Conservation (phyloP, 768 basidiomycete species). For the Crassisporium funariophilum region DNA sequence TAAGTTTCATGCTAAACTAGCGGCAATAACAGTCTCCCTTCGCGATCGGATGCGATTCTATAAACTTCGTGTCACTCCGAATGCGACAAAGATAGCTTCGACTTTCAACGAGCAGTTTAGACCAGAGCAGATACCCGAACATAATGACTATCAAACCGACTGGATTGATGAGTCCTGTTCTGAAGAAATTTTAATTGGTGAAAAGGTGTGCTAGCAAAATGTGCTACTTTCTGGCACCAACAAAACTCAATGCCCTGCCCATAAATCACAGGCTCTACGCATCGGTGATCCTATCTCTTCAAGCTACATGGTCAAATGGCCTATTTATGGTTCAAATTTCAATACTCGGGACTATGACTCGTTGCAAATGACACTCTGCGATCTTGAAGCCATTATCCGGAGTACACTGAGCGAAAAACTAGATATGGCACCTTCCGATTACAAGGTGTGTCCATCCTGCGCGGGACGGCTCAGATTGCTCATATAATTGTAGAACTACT, state of each 20-base stretch:
- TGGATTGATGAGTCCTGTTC: conserved; percentile 67
- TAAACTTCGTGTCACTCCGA: conserved; percentile 74
- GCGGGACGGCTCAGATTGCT: not conserved
- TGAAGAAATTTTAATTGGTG: conserved; percentile 67
- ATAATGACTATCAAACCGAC: conserved; percentile 81
- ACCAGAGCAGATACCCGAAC: conserved; percentile 83
- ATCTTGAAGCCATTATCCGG: conserved; percentile 72
- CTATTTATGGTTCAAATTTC: conserved; percentile 79
- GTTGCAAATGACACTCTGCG: conserved; percentile 68
- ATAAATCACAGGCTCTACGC: conserved; percentile 57
- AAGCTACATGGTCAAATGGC: conserved; percentile 79
- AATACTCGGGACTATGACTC: conserved; percentile 81
- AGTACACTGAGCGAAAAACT: conserved; percentile 63
- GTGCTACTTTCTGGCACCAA: not conserved
- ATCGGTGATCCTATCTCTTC: conserved; percentile 68
- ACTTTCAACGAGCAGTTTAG: conserved; percentile 83
- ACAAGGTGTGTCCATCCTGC: conserved; percentile 52
- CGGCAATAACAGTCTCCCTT: conserved; percentile 68
- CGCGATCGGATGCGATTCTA: conserved; percentile 87
- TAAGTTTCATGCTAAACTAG: conserved; percentile 80
- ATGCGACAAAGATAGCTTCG: conserved; percentile 68
- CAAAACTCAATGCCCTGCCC: not conserved
- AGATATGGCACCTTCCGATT: conserved; percentile 51
- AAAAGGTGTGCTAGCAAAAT: conserved; percentile 48
- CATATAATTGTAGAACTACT: conserved; percentile 85